Percentiles rank a stretch among this genome's conserved stretches.
Evolutionary conservation across 2,329 filamentous ascomycete genomes (phyloP).

Genomic region (Rhexocercosporidium sp.): DNA sequence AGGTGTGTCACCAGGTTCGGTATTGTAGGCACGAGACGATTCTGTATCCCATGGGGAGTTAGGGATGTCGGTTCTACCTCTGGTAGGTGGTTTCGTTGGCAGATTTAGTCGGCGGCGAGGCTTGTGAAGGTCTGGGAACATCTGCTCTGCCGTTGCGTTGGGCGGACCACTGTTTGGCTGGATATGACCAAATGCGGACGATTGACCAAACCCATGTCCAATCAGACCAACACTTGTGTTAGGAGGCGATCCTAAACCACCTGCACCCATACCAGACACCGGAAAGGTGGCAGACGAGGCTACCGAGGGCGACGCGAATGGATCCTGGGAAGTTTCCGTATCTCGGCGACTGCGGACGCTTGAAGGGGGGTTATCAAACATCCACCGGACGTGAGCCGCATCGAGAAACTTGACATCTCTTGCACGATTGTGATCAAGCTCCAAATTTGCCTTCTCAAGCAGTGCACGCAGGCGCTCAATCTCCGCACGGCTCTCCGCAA

Average conservation of each 20-base stretch:
- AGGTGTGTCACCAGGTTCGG: conserved; percentile 14
- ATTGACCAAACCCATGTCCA: conserved; percentile 2
- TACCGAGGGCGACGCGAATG: conserved; percentile 30
- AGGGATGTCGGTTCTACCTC: background rate
- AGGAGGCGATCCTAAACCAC: background rate
- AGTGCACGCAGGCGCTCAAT: conserved; percentile 10
- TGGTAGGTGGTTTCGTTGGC: background rate
- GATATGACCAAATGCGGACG: background rate
- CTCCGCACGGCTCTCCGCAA: conserved; percentile 28
- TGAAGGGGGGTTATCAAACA: conserved; percentile 27
- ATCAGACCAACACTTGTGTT: background rate
- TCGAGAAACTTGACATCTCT: conserved; percentile 28
- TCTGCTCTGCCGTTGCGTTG: background rate
- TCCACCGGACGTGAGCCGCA: conserved; percentile 26
- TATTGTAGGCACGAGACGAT: conserved; percentile 7
- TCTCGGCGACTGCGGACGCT: conserved; percentile 19
- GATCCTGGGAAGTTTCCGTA: conserved; percentile 27
- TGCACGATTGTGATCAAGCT: conserved; percentile 6
- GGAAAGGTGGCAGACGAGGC: background rate
- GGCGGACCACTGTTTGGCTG: background rate
- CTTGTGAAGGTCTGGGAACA: background rate
- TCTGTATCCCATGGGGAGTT: background rate
- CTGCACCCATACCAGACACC: background rate
- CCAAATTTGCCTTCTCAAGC: background rate
- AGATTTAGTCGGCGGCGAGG: background rate